Evolutionary conservation across 805 yeast species (phyloP).

Genomic region (Candida endomychidarum): DNA sequence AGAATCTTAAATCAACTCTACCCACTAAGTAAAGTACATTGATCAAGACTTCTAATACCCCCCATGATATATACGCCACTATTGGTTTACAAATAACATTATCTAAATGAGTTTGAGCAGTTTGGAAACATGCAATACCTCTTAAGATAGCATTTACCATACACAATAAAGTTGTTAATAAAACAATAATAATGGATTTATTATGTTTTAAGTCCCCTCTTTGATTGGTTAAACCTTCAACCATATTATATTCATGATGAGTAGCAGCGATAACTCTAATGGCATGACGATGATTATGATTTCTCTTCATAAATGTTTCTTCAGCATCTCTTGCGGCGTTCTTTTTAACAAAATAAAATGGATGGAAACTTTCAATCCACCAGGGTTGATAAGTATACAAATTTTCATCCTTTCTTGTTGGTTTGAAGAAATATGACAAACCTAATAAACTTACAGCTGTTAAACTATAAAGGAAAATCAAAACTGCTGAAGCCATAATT

Average conservation of each 20-base stretch:
- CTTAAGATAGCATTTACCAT: conserved; percentile 54
- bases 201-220: conserved; percentile 52
- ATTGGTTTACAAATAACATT: conserved; percentile 43
- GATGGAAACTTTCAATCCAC: conserved; percentile 69
- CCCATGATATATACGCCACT: conserved; percentile 69
- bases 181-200: conserved; percentile 48
- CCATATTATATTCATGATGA: conserved; percentile 37
- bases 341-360: conserved; percentile 59
- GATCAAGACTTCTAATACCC: conserved; percentile 60
- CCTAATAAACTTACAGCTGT: conserved; percentile 50
- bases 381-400: conserved; percentile 69
- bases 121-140: conserved; percentile 25
- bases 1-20: conserved; percentile 74
- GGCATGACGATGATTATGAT: conserved; percentile 50
- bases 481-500: conserved; percentile 30
- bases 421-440: conserved; percentile 53
- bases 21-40: conserved; percentile 57
- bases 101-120: conserved; percentile 16
- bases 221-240: conserved; percentile 39
- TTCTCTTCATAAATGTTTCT: conserved; percentile 46
- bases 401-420: conserved; percentile 50
- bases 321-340: conserved; percentile 52
- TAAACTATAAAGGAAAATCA: conserved; percentile 47
- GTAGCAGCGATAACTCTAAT: conserved; percentile 64
- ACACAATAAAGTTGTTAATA: conserved; percentile 49